Evolutionary conservation across 306 rosid genomes (phyloP), one percentile per base, ranked within the genome.

Genomic region (Trifolium pratense): DNA sequence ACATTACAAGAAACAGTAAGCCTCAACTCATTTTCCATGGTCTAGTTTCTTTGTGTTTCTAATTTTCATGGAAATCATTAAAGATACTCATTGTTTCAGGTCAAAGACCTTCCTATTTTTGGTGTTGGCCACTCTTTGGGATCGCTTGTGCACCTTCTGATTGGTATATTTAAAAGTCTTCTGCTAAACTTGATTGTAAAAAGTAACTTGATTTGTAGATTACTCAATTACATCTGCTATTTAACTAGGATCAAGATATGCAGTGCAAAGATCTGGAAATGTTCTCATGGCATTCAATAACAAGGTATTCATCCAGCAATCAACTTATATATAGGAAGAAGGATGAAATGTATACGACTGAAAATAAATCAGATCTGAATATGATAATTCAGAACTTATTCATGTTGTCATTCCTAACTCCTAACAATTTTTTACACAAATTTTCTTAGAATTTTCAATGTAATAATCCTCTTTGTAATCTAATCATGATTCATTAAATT

Each of bases 81-180:
- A 75, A 55, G 66, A 73, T 77, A 74, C 73, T 83, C 70, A 68
- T 55, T 83, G 78, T 42, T 87, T 57, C 86, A 94, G 96, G 80
- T 94, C 70, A 85, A 87, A 73, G 96, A 94, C 82, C 96, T 94
- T 75, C 99, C 99, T 49, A 82, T 84, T 83, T 94, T 88, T 66
- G 97, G 99, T 48, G 58, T 94, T 77, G 99, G 97, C 73, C 99
- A 94, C 82, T 94, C 99, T 69, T 80, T 91, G 95, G 99, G 99
- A 60, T 89, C 97, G 11, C 87, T 94, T 85, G 89, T 94, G 82
- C 99, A 94, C 87, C 99, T 91, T 75, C 87, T 91, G 77, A 91
- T 94, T 58, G 99, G 97, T 94, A 94, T 73, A 67, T 37, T 37
- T 75, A 76, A 77, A 74, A 37, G 34, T 51, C 37, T 80, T 82